Evolutionary conservation across 192 early-diverging fungal genomes (phyloP).

Genomic region (Fimicolochytrium jonesii): DNA sequence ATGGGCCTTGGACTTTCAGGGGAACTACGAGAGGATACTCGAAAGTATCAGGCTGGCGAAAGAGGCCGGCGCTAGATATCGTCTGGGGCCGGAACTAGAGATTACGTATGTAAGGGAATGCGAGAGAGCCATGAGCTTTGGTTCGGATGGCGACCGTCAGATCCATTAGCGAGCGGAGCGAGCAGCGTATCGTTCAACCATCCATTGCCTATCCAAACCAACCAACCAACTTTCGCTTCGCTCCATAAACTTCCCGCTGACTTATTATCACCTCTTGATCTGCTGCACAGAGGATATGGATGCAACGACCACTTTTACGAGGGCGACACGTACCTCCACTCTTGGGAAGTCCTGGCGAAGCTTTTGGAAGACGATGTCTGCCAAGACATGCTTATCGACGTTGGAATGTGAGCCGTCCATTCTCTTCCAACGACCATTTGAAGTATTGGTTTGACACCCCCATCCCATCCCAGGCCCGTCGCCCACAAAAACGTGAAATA

Average conservation of each 20-base stretch:
- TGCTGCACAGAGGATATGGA: conserved; percentile 75
- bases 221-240: no score
- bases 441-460: background rate
- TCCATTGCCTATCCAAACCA: no score
- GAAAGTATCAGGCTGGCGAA: conserved; percentile 83
- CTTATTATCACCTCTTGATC: background rate
- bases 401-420: conserved; percentile 80
- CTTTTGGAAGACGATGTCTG: conserved; percentile 64
- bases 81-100: conserved; percentile 95
- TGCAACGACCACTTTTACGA: conserved; percentile 98
- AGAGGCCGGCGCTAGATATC: conserved; percentile 68
- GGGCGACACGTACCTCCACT: conserved; percentile 89
- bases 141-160: no score
- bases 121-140: background rate
- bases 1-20: conserved; percentile 96
- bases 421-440: no score
- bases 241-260: no score
- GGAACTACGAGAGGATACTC: conserved; percentile 83
- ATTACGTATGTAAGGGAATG: conserved; percentile 65
- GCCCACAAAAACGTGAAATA: conserved; percentile 87
- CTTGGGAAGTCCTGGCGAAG: conserved; percentile 84
- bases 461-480: conserved; percentile 63
- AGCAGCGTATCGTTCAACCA: no score
- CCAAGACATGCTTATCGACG: conserved; percentile 81
- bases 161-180: no score